Evolutionary conservation across 129 eudicot genomes (phyloP), one percentile per base, ranked within the genome.

Genomic region (Silybum marianum): DNA sequence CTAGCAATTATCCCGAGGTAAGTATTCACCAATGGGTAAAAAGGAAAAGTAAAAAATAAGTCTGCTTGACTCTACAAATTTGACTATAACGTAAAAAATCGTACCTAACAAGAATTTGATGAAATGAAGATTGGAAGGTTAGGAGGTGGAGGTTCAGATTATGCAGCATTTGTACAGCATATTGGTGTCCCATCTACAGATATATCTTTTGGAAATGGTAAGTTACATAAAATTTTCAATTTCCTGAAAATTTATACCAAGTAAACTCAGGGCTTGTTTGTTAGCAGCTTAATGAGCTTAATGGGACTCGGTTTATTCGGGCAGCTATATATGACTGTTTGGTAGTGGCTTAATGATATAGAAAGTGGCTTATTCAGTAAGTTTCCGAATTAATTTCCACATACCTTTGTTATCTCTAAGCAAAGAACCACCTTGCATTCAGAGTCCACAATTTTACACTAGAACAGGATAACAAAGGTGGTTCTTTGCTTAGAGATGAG

Each of bases 141-240:
- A 84, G 98, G 97, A 85, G 93, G 93, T 58, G 93, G 86, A 77
- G 93, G 97, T 70, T 93, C 98, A 79, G 98, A 93, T 81, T 91
- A 88, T 81, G 84, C 91, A 62, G 90, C 98, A 38, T 93, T 93
- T 76, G 94, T 93, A 72, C 97, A 91, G 54, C 98, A 93, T 79
- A 84, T 93, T 18, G 98, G 98, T 60, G 83, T 91, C 84, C 98
- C 98, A 77, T 42, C 97, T 46, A 84, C 89, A 14, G 97, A 91
- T 63, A 84, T 93, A 23, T 80, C 90, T 24, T 90, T 91, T 73
- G 97, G 95, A 74, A 80, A 66, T 38, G 92, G 97, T 90, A 86
- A 84, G 60, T 80, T 76, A 74, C 10, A 30, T 66, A 44, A 2
- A 48, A 44, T 23, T 14, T 14, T 67, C 51, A 48, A 42, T 23